These are phyloP conservation scores for Colletotrichum acutatum DNA, from an alignment of 2,329 filamentous ascomycete species.

Conservation along the genomic window DNA sequence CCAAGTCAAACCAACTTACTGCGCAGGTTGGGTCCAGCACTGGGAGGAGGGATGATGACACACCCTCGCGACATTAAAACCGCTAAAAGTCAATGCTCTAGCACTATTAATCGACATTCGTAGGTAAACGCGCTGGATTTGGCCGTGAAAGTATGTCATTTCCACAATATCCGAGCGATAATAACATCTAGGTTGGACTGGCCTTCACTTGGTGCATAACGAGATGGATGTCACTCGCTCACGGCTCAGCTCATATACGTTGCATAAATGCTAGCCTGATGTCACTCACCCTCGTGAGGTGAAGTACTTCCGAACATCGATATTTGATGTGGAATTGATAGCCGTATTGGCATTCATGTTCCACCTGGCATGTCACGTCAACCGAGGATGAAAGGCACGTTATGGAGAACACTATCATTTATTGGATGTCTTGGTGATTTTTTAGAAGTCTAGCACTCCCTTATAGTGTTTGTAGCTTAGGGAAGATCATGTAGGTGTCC, in stretches of 20 bases:
- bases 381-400: no score
- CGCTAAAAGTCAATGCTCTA: background rate
- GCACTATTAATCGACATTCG: background rate
- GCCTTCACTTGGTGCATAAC: constrained; percentile 1
- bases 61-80: background rate
- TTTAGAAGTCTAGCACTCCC: no score
- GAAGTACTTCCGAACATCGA: no score
- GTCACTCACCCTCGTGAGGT: no score
- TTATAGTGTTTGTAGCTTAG: background rate
- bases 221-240: no score
- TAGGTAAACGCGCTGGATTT: background rate
- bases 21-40: background rate
- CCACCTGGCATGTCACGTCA: no score
- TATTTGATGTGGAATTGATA: no score
- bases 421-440: no score
- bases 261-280: no score
- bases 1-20: background rate
- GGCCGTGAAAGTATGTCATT: background rate
- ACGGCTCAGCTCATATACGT: no score
- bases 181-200: background rate
- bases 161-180: background rate
- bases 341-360: no score
- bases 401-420: no score
- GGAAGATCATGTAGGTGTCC: background rate
- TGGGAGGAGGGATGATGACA: background rate